Evolutionary conservation across 495 filamentous ascomycete species (phyloP), one percentile per base, ranked within the genome.

Genomic region (Tetracladium setigerum): DNA sequence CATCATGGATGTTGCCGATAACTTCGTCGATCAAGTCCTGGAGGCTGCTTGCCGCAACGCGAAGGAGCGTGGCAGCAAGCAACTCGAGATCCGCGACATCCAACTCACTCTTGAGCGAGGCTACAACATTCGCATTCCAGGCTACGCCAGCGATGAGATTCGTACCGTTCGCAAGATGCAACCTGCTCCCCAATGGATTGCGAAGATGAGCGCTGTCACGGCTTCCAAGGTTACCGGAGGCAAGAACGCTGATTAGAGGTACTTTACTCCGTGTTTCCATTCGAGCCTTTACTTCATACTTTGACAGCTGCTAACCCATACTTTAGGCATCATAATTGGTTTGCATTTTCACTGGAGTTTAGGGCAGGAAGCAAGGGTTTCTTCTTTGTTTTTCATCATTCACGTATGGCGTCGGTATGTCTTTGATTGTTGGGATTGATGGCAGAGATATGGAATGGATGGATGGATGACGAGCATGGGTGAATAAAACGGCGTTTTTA

Each of bases 41-140:
- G 83, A 82, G 46, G 71, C 78, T 14, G 89, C 92, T 24, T 98
- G 92, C 67, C 84, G 84, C 53, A 81, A 95, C 42, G 88, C 92
- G 57, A 98, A 97, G 66, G 78, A 94, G 37, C 85, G 92, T 19
- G 83, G 84, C n/a, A 88, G 86, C 10, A 85, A 87, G 46, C 79
- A 81, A 0, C 82, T 98, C 7, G 92, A 98, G 54, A 83, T 95
- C 40, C 86, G 89, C 52, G 92, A 98, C 62, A 77, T 98, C 41
- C 92, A 96, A 67, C 82, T 96, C 30, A 82, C 95, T 18, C 82
- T 98, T 14, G 92, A 98, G 69, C 86, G 94, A 46, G 90, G 89
- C 62, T 96, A 94, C 78, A 96, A 97, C 66, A 97, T 97, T 69
- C 86, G 92, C 47, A 87, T 96, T 47, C 95, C 92, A 0, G 92